phyloP scores from a whole-genome alignment of 192 early-diverging fungal genomes.

The Coemansia sp. region DNA sequence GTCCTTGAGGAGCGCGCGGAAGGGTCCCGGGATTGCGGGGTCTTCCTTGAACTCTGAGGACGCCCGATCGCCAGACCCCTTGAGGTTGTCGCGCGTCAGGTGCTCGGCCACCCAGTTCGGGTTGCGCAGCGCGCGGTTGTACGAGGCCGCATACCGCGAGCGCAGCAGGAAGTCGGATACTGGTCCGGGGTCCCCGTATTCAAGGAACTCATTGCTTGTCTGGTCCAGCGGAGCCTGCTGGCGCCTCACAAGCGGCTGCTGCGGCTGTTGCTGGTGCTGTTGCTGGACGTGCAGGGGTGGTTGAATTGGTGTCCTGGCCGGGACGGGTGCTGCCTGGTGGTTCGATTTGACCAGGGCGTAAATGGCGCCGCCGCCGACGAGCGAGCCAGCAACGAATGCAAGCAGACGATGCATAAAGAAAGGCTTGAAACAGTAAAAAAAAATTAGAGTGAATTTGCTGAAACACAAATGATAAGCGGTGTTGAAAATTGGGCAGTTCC shows the following conservation, averaged over 20 bases:
- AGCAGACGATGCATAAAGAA: conserved; percentile 36
- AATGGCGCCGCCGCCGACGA: conserved; percentile 44
- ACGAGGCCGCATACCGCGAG: conserved; percentile 71
- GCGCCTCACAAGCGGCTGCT: not conserved
- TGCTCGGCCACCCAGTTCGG: conserved; percentile 79
- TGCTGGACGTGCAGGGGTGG: conserved; percentile 11
- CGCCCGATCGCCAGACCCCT: conserved; percentile 56
- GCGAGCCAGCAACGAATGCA: conserved; percentile 45
- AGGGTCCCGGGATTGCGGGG: conserved; percentile 62
- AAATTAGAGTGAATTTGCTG: not conserved
- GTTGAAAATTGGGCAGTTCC: too few species aligned
- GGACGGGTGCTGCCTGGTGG: not conserved
- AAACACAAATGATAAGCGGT: too few species aligned
- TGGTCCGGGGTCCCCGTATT: conserved; percentile 60
- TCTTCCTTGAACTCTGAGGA: conserved; percentile 82
- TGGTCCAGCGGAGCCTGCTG: conserved; percentile 15
- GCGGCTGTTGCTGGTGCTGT: not conserved
- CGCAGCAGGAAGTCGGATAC: conserved; percentile 71
- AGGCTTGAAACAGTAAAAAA: conserved; percentile 3
- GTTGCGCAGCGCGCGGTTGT: conserved; percentile 72
- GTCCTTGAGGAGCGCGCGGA: conserved; percentile 74
- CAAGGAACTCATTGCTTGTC: conserved; percentile 39
- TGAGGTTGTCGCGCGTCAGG: conserved; percentile 61
- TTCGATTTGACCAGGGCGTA: conserved; percentile 19
- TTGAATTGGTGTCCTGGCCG: not conserved